Evolutionary conservation across 2,329 filamentous ascomycete species (phyloP), one percentile per base, ranked within the genome.

Genomic region (Dactylellina parvicollis): DNA sequence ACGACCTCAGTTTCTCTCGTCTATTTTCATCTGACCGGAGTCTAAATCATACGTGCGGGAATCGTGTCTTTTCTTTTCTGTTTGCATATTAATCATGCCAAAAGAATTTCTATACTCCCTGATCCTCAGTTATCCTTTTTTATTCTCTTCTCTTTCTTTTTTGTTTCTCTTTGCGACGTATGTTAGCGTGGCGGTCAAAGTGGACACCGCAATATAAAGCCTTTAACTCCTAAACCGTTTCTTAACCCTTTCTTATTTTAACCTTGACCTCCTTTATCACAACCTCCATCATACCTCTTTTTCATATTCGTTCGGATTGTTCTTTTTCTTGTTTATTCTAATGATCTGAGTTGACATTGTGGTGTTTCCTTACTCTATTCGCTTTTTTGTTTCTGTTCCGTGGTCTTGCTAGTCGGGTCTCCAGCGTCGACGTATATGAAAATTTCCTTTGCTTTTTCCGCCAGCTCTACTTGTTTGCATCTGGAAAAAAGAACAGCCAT

Each of bases 121-220:
- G 74, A 71, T 61, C 73, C 54, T 77, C 54, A 75, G 50, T 75
- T 62, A 55, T 76, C 70, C 36, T 70, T 55, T 56, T 54, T 61
- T 69, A 32, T 52, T 49, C n/a, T 62, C 57, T 76, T 71, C 36
- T 70, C 50, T 56, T 54, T 61, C 65, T 40, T 52, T 49, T 67
- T 75, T 79, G 78, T 79, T 76, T 77, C 79, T 77, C 77, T 78
- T 79, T 80, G 80, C 81, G 56, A 66, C 59, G 67, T 79, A 76
- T 79, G 78, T 79, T 80, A 67, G 62, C 71, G 62, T 67, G 71
- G 71, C 71, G 62, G 62, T 74, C 50, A 56, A 64, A 52, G 62
- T 65, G 57, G 57, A 16, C 38, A 70, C 66, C 66, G 66, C 72
- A 55, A 70, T 75, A 70, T 71, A 75, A 70, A 69, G 78, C 42